These are phyloP conservation scores for Zygosaccharomyces sapae DNA, from an alignment of 1,139 yeast species.

Conservation along the genomic window DNA sequence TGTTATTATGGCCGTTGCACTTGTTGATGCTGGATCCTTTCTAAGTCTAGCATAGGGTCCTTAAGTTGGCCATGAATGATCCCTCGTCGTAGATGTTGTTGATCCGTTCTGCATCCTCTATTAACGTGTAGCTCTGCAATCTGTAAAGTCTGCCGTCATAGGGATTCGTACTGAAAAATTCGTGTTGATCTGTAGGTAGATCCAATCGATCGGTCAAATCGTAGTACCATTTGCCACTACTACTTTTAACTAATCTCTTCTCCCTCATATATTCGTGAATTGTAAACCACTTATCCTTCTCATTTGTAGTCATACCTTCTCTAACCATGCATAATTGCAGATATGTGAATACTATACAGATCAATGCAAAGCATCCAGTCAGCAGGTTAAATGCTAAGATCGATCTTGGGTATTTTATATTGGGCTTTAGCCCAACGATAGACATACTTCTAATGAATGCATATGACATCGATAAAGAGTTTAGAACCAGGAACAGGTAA, in stretches of 20 bases:
- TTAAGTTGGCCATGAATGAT: slow-evolving; percentile 17
- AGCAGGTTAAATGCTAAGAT: slow-evolving; percentile 36
- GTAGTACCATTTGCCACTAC: slow-evolving; percentile 18
- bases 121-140: slow-evolving; percentile 15
- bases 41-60: slow-evolving; percentile 13
- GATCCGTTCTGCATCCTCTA: slow-evolving; percentile 14
- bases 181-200: slow-evolving; percentile 8
- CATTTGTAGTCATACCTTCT: slow-evolving; percentile 90
- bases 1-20: background rate
- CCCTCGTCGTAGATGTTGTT: slow-evolving; percentile 22
- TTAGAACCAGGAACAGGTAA: slow-evolving; percentile 53
- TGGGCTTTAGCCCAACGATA: slow-evolving; percentile 10
- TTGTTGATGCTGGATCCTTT: background rate
- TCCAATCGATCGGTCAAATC: slow-evolving; percentile 10
- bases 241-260: slow-evolving; percentile 37
- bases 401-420: slow-evolving; percentile 7
- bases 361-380: slow-evolving; percentile 49
- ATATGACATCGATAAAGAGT: slow-evolving; percentile 54
- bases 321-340: slow-evolving; percentile 62
- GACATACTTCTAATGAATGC: slow-evolving; percentile 44
- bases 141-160: slow-evolving; percentile 26
- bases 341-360: slow-evolving; percentile 53
- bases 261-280: slow-evolving; percentile 57
- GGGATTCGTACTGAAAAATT: slow-evolving; percentile 32
- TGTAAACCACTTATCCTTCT: slow-evolving; percentile 76